These are phyloP conservation scores for Tetrapisispora namnaoensis DNA, from an alignment of 805 yeast species.

Conservation along the genomic window DNA sequence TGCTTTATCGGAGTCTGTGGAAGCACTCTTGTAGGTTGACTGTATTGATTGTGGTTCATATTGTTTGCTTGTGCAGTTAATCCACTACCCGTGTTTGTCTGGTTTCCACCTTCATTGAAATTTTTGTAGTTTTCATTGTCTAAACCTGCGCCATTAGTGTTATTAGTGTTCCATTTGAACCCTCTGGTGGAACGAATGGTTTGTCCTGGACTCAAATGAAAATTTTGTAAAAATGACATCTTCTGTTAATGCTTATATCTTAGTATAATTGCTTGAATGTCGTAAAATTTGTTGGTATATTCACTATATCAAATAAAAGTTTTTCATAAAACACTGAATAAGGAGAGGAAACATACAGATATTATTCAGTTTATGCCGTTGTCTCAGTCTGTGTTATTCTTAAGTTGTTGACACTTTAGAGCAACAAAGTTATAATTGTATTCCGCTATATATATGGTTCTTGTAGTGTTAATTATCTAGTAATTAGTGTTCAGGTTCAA, in stretches of 20 bases:
- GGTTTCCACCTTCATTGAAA: neutral
- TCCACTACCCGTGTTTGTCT: neutral
- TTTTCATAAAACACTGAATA: too few relatives aligned
- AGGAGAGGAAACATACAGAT: neutral
- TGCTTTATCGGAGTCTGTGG: constrained; percentile 4
- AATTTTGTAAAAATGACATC: constrained; percentile 4
- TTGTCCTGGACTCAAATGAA: constrained; percentile 37
- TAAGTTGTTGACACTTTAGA: too few relatives aligned
- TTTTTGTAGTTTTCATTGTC: neutral
- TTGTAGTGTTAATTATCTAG: too few relatives aligned
- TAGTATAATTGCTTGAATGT: too few relatives aligned
- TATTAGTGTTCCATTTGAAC: constrained; percentile 31
- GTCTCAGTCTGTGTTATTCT: too few relatives aligned
- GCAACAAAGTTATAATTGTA: too few relatives aligned
- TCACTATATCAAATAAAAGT: too few relatives aligned
- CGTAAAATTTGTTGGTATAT: too few relatives aligned
- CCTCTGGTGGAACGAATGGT: constrained; percentile 40
- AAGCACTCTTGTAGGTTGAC: constrained; percentile 8
- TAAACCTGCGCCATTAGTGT: constrained; percentile 1
- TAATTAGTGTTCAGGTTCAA: neutral
- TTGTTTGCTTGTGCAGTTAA: neutral
- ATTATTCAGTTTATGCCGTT: too few relatives aligned
- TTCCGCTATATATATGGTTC: too few relatives aligned
- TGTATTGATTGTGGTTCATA: neutral
- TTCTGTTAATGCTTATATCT: neutral